Evolutionary conservation across 2,329 filamentous ascomycete genomes (phyloP).

Genomic region (Nigrograna mackinnonii): DNA sequence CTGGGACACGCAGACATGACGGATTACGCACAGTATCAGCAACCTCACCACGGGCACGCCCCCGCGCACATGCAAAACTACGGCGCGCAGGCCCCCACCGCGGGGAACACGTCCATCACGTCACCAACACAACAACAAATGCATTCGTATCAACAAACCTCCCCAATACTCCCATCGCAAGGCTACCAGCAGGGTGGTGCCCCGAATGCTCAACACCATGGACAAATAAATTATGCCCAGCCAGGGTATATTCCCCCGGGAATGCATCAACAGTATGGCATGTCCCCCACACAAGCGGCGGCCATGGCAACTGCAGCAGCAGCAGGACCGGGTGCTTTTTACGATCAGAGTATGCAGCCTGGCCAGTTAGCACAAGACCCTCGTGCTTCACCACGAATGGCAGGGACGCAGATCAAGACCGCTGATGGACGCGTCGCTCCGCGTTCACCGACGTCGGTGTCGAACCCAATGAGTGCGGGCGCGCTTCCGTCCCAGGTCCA

Average conservation of each 20-base stretch:
- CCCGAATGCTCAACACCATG: constrained; percentile 63
- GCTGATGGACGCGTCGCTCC: constrained; percentile 70
- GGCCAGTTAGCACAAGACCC: constrained; percentile 59
- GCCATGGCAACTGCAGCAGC: constrained; percentile 94
- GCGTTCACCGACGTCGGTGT: constrained; percentile 76
- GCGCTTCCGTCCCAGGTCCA: constrained; percentile 42
- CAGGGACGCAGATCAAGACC: constrained; percentile 68
- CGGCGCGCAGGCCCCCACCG: constrained; percentile 37
- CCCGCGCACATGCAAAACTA: constrained; percentile 46
- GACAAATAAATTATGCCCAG: constrained; percentile 80
- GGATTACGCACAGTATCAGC: constrained; percentile 54
- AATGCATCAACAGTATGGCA: constrained; percentile 76
- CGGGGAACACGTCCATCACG: constrained; percentile 59
- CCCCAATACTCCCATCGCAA: constrained; percentile 79
- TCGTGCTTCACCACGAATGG: constrained; percentile 75
- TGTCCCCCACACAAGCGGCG: constrained; percentile 83
- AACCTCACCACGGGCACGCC: constrained; percentile 49
- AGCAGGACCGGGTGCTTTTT: constrained; percentile 73
- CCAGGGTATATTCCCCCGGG: constrained; percentile 74
- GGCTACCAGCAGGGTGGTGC: constrained; percentile 67
- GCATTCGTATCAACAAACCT: constrained; percentile 66
- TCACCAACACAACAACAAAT: constrained; percentile 66
- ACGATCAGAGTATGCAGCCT: constrained; percentile 68
- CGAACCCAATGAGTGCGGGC: constrained; percentile 55
- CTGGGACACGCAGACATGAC: constrained; percentile 38